Evolutionary conservation across 768 basidiomycete genomes (phyloP).

Genomic region (Tephrocybe sp.): DNA sequence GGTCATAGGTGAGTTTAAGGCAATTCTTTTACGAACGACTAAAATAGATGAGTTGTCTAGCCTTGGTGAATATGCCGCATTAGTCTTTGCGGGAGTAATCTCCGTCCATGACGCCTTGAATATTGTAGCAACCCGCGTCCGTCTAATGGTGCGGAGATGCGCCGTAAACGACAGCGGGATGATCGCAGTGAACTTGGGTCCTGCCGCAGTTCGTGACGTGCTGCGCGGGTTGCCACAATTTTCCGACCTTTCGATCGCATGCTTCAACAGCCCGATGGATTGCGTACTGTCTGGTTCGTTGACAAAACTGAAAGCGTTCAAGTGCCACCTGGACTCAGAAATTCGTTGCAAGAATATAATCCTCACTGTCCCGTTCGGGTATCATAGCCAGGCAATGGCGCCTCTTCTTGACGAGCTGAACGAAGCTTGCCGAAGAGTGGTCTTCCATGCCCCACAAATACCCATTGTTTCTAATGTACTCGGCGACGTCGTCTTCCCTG

Average conservation of each 20-base stretch:
- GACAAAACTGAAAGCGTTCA: slow-evolving; percentile 39
- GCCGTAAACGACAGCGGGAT: slow-evolving; percentile 48
- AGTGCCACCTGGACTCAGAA: slow-evolving; percentile 34
- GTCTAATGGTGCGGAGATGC: slow-evolving; percentile 54
- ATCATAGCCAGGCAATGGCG: slow-evolving; percentile 65
- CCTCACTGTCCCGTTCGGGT: slow-evolving; percentile 58
- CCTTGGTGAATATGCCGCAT: slow-evolving; percentile 73
- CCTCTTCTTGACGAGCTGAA: slow-evolving; percentile 52
- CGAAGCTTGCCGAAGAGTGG: slow-evolving; percentile 32
- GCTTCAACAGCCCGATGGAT: slow-evolving; percentile 57
- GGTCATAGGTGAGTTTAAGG: slow-evolving; percentile 62
- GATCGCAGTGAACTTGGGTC: slow-evolving; percentile 49
- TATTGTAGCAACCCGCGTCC: slow-evolving; percentile 55
- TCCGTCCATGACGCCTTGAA: slow-evolving; percentile 53
- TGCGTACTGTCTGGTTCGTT: slow-evolving; percentile 60
- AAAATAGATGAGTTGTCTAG: slow-evolving; percentile 31
- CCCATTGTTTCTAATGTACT: slow-evolving; percentile 62
- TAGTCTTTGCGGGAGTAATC: slow-evolving; percentile 61
- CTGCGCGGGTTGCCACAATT: slow-evolving; percentile 33
- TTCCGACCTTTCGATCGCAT: slow-evolving; percentile 47
- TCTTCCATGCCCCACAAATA: slow-evolving; percentile 46
- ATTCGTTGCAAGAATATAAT: slow-evolving; percentile 37
- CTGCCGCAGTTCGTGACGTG: slow-evolving; percentile 30
- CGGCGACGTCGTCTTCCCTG: slow-evolving; percentile 51
- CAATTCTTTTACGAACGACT: background rate